Evolutionary conservation across 176 grass and related monocot genomes (phyloP).

Genomic region (Musa troglodytarum): DNA sequence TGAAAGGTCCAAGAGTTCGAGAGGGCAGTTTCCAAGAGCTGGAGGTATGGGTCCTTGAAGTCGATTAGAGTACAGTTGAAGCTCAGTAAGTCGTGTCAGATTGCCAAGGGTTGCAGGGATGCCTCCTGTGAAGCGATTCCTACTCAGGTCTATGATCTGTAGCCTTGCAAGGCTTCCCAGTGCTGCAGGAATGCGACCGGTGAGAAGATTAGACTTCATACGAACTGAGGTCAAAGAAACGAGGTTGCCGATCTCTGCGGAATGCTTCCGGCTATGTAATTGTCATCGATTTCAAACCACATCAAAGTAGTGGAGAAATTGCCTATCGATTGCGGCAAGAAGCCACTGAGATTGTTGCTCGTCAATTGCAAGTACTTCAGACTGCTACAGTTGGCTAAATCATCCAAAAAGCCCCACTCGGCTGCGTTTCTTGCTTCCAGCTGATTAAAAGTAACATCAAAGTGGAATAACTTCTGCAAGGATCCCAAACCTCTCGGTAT

Average conservation of each 20-base stretch:
- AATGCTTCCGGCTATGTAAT: conserved; percentile 9
- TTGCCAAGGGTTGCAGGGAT: not conserved
- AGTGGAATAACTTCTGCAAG: not conserved
- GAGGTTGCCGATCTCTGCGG: conserved; percentile 19
- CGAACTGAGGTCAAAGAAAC: not conserved
- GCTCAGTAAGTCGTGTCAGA: not conserved
- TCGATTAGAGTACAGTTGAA: not conserved
- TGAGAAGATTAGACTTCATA: conserved; percentile 1
- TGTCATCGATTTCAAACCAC: not conserved
- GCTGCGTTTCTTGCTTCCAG: not conserved
- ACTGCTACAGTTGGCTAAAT: not conserved
- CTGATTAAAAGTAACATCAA: not conserved
- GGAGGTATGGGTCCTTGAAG: not conserved
- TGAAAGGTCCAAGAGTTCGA: conserved; percentile 9
- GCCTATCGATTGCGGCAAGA: not conserved
- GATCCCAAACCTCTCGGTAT: not conserved
- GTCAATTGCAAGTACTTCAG: not conserved
- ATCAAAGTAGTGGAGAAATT: not conserved
- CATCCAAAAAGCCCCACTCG: not conserved
- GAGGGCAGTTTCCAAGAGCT: not conserved
- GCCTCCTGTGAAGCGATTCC: not conserved
- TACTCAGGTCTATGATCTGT: not conserved
- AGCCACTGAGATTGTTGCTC: not conserved
- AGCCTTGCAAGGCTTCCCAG: not conserved
- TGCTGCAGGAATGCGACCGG: not conserved